Percentiles rank a stretch among this genome's conserved stretches.
Conservation (phyloP, 306 rosid genomes). For the Oxytropis ochrocephala region DNA sequence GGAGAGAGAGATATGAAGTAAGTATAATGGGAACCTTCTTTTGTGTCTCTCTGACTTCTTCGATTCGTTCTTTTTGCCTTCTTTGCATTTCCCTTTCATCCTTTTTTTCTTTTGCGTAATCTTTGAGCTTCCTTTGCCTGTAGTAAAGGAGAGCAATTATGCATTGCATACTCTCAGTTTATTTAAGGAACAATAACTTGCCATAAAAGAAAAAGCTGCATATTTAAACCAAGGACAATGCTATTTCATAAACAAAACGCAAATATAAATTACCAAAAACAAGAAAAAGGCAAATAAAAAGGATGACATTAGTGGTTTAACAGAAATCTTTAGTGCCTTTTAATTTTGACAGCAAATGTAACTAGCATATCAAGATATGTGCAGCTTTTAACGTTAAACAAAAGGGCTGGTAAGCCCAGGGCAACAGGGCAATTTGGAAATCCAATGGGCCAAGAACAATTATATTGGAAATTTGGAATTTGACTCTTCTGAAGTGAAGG, state of each 20-base stretch:
- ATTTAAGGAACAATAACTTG: neutral
- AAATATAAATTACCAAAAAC: neutral
- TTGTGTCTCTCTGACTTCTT: conserved; percentile 87
- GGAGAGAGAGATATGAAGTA: neutral
- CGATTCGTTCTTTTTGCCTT: conserved; percentile 83
- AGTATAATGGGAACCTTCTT: conserved; percentile 71
- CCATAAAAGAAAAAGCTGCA: neutral
- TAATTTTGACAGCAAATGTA: too few relatives aligned
- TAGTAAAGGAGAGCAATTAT: conserved; percentile 12
- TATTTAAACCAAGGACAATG: neutral
- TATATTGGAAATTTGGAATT: too few relatives aligned
- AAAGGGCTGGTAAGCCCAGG: too few relatives aligned
- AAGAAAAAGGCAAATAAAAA: too few relatives aligned
- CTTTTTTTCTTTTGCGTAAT: conserved; percentile 72
- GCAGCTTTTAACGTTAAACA: too few relatives aligned
- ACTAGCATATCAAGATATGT: too few relatives aligned
- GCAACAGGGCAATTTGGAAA: too few relatives aligned
- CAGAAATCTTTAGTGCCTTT: too few relatives aligned
- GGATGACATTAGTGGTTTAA: too few relatives aligned
- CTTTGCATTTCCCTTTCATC: conserved; percentile 76
- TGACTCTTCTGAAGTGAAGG: too few relatives aligned
- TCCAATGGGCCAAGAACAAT: too few relatives aligned
- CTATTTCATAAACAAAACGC: neutral
- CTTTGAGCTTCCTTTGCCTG: conserved; percentile 81
- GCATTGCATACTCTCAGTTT: neutral